A percentile compares a stretch with the other conserved stretches of the same genome.
Conservation (phyloP, 202 grass and related monocot genomes). For the Digitaria exilis region DNA sequence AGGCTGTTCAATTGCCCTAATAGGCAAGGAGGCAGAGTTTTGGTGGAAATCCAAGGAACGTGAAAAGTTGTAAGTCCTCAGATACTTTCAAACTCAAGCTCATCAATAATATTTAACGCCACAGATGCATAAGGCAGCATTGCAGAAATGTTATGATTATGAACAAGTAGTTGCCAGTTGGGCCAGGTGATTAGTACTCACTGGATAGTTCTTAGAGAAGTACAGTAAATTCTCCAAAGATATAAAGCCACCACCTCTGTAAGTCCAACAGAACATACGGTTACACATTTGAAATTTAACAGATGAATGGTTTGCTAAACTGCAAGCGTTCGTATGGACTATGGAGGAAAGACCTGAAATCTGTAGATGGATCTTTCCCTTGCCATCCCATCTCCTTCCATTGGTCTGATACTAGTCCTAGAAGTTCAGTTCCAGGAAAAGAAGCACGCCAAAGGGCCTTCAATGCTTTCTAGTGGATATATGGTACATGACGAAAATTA, state of each 20-base stretch:
- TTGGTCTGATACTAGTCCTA: conserved; percentile 91
- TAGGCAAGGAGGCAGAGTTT: neutral
- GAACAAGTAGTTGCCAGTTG: neutral
- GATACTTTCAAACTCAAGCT: conserved; percentile 1
- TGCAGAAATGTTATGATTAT: conserved; percentile 12
- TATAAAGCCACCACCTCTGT: conserved; percentile 96
- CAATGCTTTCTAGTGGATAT: conserved; percentile 70
- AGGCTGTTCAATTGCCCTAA: too few species aligned
- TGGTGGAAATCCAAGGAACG: neutral
- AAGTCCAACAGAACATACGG: conserved; percentile 32
- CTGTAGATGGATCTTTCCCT: conserved; percentile 99
- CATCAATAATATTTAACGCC: neutral
- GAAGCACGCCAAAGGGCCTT: conserved; percentile 86
- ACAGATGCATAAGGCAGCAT: neutral
- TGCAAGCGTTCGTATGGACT: neutral
- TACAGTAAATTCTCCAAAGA: conserved; percentile 98
- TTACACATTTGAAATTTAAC: conserved; percentile 21
- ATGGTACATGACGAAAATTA: conserved; percentile 14
- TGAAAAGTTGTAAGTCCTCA: neutral
- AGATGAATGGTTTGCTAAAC: conserved; percentile 17
- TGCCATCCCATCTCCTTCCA: conserved; percentile 99
- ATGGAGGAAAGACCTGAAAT: conserved; percentile 70
- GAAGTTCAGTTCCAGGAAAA: conserved; percentile 85
- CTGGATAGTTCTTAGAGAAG: conserved; percentile 83
- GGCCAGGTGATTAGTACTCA: conserved; percentile 51